These are phyloP conservation scores for Echites panduratus DNA, from an alignment of 257 asterid species.

Conservation along the genomic window DNA sequence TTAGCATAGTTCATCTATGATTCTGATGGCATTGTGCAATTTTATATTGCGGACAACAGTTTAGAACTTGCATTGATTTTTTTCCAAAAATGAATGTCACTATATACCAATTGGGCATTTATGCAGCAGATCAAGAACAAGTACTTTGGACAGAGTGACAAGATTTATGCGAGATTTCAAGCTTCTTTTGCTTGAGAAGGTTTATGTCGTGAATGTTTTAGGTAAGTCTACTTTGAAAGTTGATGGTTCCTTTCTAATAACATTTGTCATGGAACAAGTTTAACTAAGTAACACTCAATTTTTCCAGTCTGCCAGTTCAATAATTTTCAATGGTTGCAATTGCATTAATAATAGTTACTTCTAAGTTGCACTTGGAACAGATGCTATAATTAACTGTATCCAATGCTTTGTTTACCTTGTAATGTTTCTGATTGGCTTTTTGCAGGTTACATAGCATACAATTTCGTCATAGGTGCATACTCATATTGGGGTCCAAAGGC, in stretches of 20 bases:
- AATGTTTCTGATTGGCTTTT: constrained; percentile 19
- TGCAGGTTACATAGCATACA: constrained; percentile 91
- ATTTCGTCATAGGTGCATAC: constrained; percentile 94
- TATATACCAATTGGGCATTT: constrained; percentile 11
- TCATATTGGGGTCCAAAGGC: constrained; percentile 99
- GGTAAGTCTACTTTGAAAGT: constrained; percentile 36
- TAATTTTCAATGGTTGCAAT: background rate
- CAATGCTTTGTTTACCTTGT: background rate
- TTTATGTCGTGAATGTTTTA: constrained; percentile 81
- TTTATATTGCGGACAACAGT: background rate
- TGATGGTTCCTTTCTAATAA: background rate
- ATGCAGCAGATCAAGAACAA: constrained; percentile 45
- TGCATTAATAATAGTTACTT: background rate
- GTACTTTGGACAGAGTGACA: constrained; percentile 19
- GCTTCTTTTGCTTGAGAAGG: constrained; percentile 58
- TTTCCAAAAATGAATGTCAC: constrained; percentile 7
- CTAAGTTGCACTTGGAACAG: background rate
- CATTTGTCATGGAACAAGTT: background rate
- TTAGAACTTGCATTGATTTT: background rate
- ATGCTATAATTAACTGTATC: background rate
- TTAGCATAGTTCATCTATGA: constrained; percentile 1
- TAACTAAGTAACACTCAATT: background rate
- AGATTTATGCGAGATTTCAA: constrained; percentile 56
- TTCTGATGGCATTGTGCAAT: constrained; percentile 1
- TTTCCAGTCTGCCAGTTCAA: background rate